Base-by-base conservation (phyloP, 768 basidiomycete species). In the Suillus brevipes region DNA sequence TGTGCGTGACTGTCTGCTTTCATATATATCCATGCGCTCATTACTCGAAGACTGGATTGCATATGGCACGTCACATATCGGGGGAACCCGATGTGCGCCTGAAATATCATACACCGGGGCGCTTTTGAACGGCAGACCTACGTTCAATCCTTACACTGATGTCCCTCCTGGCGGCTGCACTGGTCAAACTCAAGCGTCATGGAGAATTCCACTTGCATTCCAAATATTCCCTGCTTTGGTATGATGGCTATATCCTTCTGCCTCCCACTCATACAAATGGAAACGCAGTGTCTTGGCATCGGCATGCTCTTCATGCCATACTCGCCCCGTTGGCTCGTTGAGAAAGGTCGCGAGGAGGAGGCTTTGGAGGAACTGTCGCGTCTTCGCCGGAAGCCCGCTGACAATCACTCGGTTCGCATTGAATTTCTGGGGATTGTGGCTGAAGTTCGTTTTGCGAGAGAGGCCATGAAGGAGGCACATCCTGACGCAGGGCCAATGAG, bases 251-350 rank as follows among this genome's bases (percentile, higher is more conserved):
- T 70, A 38, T 67, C 64, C 34, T 74, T 50, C 2, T 4, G 0
- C 12, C 10, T 13, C 42, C 20, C 8, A 43, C 13, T 59, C 9
- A 50, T 36, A 23, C 13, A 66, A 49, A 70, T 12, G 20, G 49
- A 53, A 12, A 36, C 20, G 40, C 63, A 75, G 76, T 72, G 71
- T 25, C 68, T 77, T 61, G 75, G 74, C 8, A 57, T 76, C 38
- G 75, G 75, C 45, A 76, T 76, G 75, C 50, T 60, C 23, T 73
- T 78, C 56, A 73, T 82, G 70, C 81, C 81, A 25, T 80, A 77
- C 60, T 81, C 81, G n/a, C 81, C 81, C n/a, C 77, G 81, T 58
- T 82, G 81, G 78, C 70, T 82, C 43, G 75, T 78, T 66, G 76
- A 78, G 63, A 73, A 76, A 68, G 78, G 78, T 0, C 77, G 78